Conservation (phyloP, 495 filamentous ascomycete genomes). For the Aspergillus incahuasiensis region DNA sequence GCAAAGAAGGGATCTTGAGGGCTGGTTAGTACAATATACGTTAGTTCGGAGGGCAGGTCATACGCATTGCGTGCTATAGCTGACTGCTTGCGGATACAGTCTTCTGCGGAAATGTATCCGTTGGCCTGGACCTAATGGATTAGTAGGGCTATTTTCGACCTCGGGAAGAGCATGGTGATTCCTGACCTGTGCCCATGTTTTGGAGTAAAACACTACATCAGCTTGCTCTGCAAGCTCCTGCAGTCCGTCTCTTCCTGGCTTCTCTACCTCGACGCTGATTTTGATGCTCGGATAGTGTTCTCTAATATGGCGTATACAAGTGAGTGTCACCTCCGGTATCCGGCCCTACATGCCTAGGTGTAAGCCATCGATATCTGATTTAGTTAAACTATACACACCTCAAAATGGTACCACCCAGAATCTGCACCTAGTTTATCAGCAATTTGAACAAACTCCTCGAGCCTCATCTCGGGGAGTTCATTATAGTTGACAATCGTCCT, state of each 20-base stretch:
- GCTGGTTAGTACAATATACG: not conserved
- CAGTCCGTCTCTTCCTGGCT: slow-evolving; percentile 58
- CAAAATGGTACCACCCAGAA: slow-evolving; percentile 68
- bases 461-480: slow-evolving; percentile 60
- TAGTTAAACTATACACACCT: slow-evolving; percentile 42
- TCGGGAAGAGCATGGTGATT: not conserved
- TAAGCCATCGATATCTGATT: not conserved
- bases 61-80: slow-evolving; percentile 41
- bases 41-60: slow-evolving; percentile 2
- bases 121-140: slow-evolving; percentile 33
- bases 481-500: slow-evolving; percentile 70
- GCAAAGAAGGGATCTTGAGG: slow-evolving; percentile 47
- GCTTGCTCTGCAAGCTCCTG: slow-evolving; percentile 56
- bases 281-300: slow-evolving; percentile 36
- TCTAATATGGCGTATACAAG: slow-evolving; percentile 57
- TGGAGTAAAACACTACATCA: slow-evolving; percentile 68
- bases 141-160: not conserved
- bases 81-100: slow-evolving; percentile 47
- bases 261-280: slow-evolving; percentile 69
- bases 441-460: slow-evolving; percentile 47
- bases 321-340: slow-evolving; percentile 56
- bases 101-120: slow-evolving; percentile 45
- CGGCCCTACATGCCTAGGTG: slow-evolving; percentile 49
- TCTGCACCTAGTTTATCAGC: slow-evolving; percentile 25
- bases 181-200: slow-evolving; percentile 62